phyloP scores from a whole-genome alignment of 495 filamentous ascomycete genomes.

The Trichoderma asperelloides region DNA sequence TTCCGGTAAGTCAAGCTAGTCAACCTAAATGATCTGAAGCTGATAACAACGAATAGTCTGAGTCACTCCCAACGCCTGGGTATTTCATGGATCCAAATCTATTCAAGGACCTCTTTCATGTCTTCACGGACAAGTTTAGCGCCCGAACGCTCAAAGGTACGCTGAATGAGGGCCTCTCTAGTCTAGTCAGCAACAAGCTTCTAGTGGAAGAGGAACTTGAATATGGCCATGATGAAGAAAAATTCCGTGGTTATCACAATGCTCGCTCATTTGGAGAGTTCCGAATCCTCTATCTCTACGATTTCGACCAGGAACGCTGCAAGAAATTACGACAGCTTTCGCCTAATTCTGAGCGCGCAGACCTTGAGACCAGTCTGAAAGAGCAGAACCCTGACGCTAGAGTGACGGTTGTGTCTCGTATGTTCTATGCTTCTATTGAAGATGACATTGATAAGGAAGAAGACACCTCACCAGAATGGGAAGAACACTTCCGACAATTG shows the following conservation, averaged over 20 bases:
- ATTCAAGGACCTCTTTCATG: not conserved
- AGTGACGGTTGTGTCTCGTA: not conserved
- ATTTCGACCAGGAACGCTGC: not conserved
- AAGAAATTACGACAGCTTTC: not conserved
- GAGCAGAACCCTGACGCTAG: not conserved
- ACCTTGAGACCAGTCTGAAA: not conserved
- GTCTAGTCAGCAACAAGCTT: not conserved
- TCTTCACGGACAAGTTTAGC: not conserved
- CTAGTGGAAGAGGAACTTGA: not conserved
- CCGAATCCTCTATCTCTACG: not conserved
- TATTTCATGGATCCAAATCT: not conserved
- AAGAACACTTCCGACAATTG: not conserved
- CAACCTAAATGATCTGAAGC: not conserved
- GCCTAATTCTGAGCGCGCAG: not conserved
- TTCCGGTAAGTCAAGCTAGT: not conserved
- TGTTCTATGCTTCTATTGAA: not conserved
- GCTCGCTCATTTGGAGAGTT: not conserved
- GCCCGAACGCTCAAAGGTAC: not conserved
- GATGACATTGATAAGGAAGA: not conserved
- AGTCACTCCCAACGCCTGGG: not conserved
- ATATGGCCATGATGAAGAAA: not conserved
- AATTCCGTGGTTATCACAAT: not conserved
- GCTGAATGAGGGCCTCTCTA: not conserved
- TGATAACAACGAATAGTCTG: not conserved
- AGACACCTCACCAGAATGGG: not conserved